Base-by-base conservation (phyloP, 495 filamentous ascomycete genomes). In the Hypoxylon perforatum region DNA sequence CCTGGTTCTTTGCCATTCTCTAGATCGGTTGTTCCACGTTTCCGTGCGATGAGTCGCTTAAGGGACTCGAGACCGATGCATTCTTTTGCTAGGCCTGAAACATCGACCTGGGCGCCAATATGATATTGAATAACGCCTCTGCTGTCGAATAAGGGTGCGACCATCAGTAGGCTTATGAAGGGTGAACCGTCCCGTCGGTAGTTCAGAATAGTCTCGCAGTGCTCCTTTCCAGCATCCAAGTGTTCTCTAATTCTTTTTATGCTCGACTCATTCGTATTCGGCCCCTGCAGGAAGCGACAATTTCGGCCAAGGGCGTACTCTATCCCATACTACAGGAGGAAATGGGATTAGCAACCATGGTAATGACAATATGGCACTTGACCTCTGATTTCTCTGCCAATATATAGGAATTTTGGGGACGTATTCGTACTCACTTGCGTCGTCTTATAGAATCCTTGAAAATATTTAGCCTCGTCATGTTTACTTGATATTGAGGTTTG, bases 161-260 rank as follows among this genome's bases (percentile, higher is more conserved):
- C 81, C 81, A 89, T 86, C 15, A 90, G 74, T 3, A 91, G 78
- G 61, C 90, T 91, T 84, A 90, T 88, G 71, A 91, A 91, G 0
- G 86, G 87, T 0, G 84, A 86, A 4, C 87, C 87, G 60, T 89
- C 87, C 52, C 87, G 76, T 36, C 86, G 77, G 65, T 92, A 92
- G 69, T 92, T 91, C 0, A 92, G 76, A 11, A 92, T 78, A 0
- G 88, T 80, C 61, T 92, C 90, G 49, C 82, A 89, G 45, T 90
- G 84, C 63, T 91, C 88, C 44, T 85, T 78, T 10, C 87, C 86
- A 3, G 74, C 80, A 11, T 80, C 72, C 1, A 92, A 61, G 1
- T 85, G 85, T 42, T 85, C 81, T 38, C 81, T 73, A 14, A 92
- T 77, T 48, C 90, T 82, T 49, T 77, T 70, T 2, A 88, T 80